Conservation (phyloP, 768 basidiomycete genomes). For the Macrolepiota albuminosa region DNA sequence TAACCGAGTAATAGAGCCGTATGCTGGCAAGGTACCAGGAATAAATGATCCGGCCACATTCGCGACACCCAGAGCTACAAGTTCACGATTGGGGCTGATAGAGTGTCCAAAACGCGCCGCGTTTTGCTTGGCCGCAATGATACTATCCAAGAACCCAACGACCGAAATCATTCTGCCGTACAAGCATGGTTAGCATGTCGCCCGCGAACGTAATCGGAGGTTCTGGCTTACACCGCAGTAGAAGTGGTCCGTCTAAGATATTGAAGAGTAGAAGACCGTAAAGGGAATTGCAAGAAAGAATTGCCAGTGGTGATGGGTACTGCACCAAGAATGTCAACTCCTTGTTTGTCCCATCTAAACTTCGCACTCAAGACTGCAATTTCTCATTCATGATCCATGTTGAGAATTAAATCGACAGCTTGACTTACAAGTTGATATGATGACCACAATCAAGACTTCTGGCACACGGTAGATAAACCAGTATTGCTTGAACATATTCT, state of each 20-base stretch:
- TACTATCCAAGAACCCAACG: constrained; percentile 90
- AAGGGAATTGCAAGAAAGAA: constrained; percentile 70
- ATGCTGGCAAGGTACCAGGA: constrained; percentile 87
- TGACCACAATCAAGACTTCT: constrained; percentile 86
- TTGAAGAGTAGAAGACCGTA: constrained; percentile 51
- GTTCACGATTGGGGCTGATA: constrained; percentile 90
- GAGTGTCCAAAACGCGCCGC: constrained; percentile 80
- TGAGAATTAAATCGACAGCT: background rate
- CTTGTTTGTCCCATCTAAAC: constrained; percentile 70
- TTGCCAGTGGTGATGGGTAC: constrained; percentile 60
- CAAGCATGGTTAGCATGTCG: background rate
- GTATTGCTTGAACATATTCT: constrained; percentile 51
- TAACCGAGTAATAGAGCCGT: constrained; percentile 88
- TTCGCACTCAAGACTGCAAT: constrained; percentile 61
- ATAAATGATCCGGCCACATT: constrained; percentile 79
- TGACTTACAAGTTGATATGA: constrained; percentile 71
- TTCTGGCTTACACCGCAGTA: constrained; percentile 62
- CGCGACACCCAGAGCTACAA: constrained; percentile 86
- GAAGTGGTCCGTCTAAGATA: constrained; percentile 79
- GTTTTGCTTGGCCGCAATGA: constrained; percentile 94
- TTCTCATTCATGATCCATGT: background rate
- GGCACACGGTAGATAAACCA: constrained; percentile 80
- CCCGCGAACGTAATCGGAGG: constrained; percentile 20
- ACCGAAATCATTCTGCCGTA: constrained; percentile 62
- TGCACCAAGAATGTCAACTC: constrained; percentile 79